Percentiles rank a stretch among this genome's conserved stretches.
These are phyloP conservation scores for Suillus placidus DNA, from an alignment of 768 basidiomycete genomes.

Conservation along the genomic window DNA sequence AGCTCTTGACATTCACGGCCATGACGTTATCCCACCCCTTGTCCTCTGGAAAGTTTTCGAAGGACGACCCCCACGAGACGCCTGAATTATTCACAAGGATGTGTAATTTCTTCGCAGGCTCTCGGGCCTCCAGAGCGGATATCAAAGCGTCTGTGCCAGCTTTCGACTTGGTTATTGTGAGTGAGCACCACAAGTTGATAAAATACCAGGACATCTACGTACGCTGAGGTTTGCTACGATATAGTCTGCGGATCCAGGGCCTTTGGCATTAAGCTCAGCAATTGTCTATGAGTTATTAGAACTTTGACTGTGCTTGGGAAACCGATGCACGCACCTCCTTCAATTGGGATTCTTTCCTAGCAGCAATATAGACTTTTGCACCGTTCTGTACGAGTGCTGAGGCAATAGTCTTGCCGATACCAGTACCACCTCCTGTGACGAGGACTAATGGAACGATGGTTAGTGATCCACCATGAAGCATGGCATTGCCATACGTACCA, in stretches of 20 bases:
- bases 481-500: constrained; percentile 41
- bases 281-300: constrained; percentile 40
- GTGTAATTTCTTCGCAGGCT: constrained; percentile 62
- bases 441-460: constrained; percentile 50
- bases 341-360: constrained; percentile 77
- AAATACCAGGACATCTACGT: constrained; percentile 30
- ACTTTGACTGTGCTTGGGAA: neutral
- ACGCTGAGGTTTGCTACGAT: constrained; percentile 76
- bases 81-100: constrained; percentile 87
- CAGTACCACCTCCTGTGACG: constrained; percentile 82
- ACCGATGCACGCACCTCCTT: constrained; percentile 55
- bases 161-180: constrained; percentile 52
- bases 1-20: constrained; percentile 81
- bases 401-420: constrained; percentile 86
- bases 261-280: constrained; percentile 60
- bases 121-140: constrained; percentile 65
- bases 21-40: constrained; percentile 87
- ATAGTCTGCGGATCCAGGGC: constrained; percentile 67
- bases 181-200: neutral
- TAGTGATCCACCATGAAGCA: neutral
- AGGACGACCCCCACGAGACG: constrained; percentile 76
- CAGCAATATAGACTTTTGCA: constrained; percentile 87
- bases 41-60: constrained; percentile 71
- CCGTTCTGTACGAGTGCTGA: constrained; percentile 83
- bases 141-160: constrained; percentile 79